These are phyloP conservation scores for Aureobasidium sp. DNA, from an alignment of 2,329 filamentous ascomycete species.

Conservation along the genomic window DNA sequence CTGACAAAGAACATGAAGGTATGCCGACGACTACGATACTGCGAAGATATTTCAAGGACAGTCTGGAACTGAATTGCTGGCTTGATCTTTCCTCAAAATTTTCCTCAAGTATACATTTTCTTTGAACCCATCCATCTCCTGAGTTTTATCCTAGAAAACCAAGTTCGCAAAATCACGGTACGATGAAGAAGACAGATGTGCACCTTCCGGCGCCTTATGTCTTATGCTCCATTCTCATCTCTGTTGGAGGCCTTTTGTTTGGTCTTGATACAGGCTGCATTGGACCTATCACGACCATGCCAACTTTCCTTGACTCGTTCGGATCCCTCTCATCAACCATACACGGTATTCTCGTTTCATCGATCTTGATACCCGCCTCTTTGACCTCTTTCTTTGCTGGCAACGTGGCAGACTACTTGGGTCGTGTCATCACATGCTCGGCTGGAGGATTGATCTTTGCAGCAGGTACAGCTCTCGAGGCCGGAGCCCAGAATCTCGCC, in stretches of 20 bases:
- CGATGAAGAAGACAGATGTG: neutral
- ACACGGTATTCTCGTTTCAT: conserved; percentile 50
- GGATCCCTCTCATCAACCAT: conserved; percentile 43
- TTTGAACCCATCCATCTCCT: neutral
- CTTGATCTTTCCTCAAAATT: neutral
- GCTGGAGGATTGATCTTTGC: conserved; percentile 44
- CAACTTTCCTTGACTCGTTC: conserved; percentile 42
- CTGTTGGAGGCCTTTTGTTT: conserved; percentile 5
- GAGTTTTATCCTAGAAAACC: too few species aligned
- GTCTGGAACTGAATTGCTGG: neutral
- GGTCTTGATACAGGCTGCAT: conserved; percentile 43
- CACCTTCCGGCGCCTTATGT: neutral
- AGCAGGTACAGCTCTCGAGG: conserved; percentile 35
- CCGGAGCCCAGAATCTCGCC: conserved; percentile 36
- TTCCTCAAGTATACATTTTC: too few species aligned
- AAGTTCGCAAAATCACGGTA: neutral
- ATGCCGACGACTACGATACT: neutral
- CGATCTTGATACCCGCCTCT: conserved; percentile 50
- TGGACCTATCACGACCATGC: conserved; percentile 50
- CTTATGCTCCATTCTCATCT: neutral
- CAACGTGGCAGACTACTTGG: neutral
- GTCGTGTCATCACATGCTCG: conserved; percentile 27
- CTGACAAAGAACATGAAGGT: neutral
- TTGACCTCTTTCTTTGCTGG: conserved; percentile 53
- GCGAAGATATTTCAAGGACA: neutral